Base-by-base conservation (phyloP, 148 eudicot species). In the Camellia japonica region DNA sequence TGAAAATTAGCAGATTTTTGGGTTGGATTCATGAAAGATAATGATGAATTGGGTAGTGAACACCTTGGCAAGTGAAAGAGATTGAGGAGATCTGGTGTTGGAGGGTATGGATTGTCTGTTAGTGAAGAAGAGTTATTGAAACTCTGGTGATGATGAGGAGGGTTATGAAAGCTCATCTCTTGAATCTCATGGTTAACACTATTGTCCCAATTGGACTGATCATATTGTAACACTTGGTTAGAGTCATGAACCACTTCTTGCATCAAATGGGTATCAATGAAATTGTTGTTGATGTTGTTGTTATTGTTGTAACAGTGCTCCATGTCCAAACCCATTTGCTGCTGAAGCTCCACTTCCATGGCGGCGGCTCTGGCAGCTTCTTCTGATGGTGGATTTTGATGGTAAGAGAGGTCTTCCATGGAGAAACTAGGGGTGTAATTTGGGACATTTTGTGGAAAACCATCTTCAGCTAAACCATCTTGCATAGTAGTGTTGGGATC, bases 31-130 rank as follows among this genome's bases (percentile, higher is more conserved):
- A 2, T 13, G 63, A 84, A 85, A 1, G 85, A 73, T 8, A 82
- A 74, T 3, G 90, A 75, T 7, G 82, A 56, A 51, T 67, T 88
- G 43, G 91, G 85, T 11, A 84, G 62, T 2, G 89, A 84, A 69
- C 20, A 77, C 54, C 85, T 81, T 0, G 90, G 89, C 42, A 86
- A 68, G 72, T 86, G 91, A 3, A 89, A 83, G 60, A 89, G 89
- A 60, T 87, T 86, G 54, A 89, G 89, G 38, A 89, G 87, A 68
- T 90, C 91, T 41, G 88, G 82, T 43, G 90, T 79, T 64, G 83
- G 71, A 20, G 88, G 70, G 64, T 83, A 76, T 0, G 89, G 88
- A 3, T 30, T 30, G 38, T 30, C 38, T 30, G 38, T 30, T 30
- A 30, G 38, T 30, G 38, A 30, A 30, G 75, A 56, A 10, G 81